phyloP scores from a whole-genome alignment of 2,329 filamentous ascomycete genomes.

The Aureobasidium sp. region DNA sequence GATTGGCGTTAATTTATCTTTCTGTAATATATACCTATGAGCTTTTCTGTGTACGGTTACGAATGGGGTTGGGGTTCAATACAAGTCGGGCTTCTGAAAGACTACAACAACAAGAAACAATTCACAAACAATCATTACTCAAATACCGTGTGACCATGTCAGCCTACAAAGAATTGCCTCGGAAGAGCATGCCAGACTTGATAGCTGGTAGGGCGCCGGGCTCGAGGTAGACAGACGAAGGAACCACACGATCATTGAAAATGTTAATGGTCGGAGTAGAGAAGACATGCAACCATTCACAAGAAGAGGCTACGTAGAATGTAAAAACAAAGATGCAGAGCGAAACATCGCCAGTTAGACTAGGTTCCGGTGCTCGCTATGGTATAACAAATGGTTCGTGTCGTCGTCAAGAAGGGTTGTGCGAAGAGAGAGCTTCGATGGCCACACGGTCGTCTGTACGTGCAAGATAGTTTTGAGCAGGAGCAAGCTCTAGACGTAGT shows the following conservation, averaged over 20 bases:
- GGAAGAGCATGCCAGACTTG: not conserved
- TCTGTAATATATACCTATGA: not conserved
- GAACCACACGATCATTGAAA: not conserved
- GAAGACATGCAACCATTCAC: not conserved
- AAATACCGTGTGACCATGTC: not conserved
- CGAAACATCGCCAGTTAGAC: not conserved
- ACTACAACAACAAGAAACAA: not conserved
- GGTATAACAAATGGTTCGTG: not conserved
- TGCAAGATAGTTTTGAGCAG: not conserved
- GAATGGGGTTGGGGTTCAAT: not conserved
- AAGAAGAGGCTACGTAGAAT: not conserved
- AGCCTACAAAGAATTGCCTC: not conserved
- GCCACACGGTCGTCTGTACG: not conserved
- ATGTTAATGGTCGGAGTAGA: not conserved
- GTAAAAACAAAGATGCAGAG: not conserved
- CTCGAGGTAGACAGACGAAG: not conserved
- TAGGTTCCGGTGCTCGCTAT: not conserved
- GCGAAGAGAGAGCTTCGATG: not conserved
- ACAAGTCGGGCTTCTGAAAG: not conserved
- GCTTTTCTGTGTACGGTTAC: not conserved
- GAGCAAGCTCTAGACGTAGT: slow-evolving; percentile 22
- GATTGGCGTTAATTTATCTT: not conserved
- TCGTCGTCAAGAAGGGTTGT: not conserved
- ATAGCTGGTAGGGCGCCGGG: not conserved
- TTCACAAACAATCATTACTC: not conserved